phyloP scores from a whole-genome alignment of 2,329 filamentous ascomycete genomes.

The Helotiales sp. region DNA sequence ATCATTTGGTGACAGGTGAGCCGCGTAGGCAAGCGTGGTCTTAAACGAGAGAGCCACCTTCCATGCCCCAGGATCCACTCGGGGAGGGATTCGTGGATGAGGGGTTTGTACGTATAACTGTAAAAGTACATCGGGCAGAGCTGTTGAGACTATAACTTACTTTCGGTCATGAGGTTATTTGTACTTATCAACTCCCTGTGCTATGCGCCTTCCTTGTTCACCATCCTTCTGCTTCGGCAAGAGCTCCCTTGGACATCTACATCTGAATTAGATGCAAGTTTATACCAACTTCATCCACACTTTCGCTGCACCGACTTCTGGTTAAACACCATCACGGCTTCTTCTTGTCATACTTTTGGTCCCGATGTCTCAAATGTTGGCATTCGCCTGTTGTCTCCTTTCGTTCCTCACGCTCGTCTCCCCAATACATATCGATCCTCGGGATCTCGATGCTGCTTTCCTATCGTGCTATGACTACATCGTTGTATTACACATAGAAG shows the following conservation, averaged over 20 bases:
- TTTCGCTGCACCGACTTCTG: neutral
- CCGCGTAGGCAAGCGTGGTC: too few species aligned
- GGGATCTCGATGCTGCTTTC: constrained; percentile 25
- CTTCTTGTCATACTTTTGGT: neutral
- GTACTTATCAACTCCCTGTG: too few species aligned
- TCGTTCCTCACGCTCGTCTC: constrained; percentile 7
- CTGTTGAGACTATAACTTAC: too few species aligned
- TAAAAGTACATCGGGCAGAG: too few species aligned
- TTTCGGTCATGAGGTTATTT: too few species aligned
- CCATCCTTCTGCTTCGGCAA: too few species aligned
- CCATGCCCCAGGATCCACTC: too few species aligned
- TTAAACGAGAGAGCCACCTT: too few species aligned
- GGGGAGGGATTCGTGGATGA: too few species aligned
- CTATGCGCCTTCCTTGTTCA: too few species aligned
- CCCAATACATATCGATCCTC: constrained; percentile 18
- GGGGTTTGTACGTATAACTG: too few species aligned
- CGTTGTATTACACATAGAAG: constrained; percentile 25
- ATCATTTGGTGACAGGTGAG: too few species aligned
- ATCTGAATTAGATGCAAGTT: neutral
- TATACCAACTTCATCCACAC: neutral
- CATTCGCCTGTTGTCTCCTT: constrained; percentile 1
- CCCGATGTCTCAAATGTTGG: neutral
- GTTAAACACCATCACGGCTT: neutral
- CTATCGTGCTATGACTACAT: constrained; percentile 40
- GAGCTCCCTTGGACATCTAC: neutral